Conservation (phyloP, 2,329 filamentous ascomycete species). For the Xylariomycetidae sp. region DNA sequence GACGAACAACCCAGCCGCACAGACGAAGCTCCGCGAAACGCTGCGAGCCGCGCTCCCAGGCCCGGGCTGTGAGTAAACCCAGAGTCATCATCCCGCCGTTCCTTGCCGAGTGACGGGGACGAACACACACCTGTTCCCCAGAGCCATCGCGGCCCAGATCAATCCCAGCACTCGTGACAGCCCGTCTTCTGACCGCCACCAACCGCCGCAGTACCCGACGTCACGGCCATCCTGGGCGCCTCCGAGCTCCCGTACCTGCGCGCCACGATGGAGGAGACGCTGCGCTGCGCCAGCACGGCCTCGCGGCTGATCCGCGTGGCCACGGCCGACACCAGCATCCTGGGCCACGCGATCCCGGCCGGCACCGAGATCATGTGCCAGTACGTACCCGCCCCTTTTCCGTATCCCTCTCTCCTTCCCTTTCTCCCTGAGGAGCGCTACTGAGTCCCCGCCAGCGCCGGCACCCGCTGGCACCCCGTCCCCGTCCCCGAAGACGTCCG, state of each 20-base stretch:
- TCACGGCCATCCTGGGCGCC: conserved; percentile 24
- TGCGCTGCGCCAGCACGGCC: conserved; percentile 26
- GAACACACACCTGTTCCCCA: too few species aligned
- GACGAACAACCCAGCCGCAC: conserved; percentile 25
- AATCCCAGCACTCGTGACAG: background rate
- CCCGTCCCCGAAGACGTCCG: too few species aligned
- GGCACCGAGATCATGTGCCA: conserved; percentile 23
- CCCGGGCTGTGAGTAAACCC: conserved; percentile 8
- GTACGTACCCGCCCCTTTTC: too few species aligned
- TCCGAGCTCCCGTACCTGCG: conserved; percentile 36
- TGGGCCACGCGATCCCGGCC: conserved; percentile 34
- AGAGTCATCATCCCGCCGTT: too few species aligned
- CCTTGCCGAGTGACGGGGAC: too few species aligned
- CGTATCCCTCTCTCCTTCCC: too few species aligned
- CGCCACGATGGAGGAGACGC: conserved; percentile 33
- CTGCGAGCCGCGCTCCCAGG: conserved; percentile 22
- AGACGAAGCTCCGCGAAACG: conserved; percentile 27
- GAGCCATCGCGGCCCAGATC: too few species aligned
- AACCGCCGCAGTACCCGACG: too few species aligned
- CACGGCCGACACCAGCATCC: conserved; percentile 30
- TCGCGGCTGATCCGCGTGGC: conserved; percentile 23
- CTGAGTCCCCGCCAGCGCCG: too few species aligned
- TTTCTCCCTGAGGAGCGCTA: too few species aligned
- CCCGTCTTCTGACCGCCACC: too few species aligned
- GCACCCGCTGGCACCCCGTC: too few species aligned